These are phyloP conservation scores for Pseudocercospora macadamiae DNA, from an alignment of 2,329 filamentous ascomycete species.

Conservation along the genomic window DNA sequence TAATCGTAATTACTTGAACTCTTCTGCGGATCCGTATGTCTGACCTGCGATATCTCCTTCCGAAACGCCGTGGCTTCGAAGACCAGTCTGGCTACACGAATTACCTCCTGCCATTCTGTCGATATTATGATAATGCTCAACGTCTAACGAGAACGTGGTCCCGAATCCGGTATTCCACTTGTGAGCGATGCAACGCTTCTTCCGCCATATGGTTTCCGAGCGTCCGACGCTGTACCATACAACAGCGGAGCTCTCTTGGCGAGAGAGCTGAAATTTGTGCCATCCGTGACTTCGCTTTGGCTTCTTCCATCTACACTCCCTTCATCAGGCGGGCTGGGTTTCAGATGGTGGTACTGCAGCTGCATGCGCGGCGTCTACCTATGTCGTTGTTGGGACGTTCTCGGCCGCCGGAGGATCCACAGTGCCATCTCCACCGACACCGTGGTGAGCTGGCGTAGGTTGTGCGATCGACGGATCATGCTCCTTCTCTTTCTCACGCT, in stretches of 20 bases:
- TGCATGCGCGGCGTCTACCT: constrained; percentile 6
- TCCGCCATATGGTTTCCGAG: constrained; percentile 6
- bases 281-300: background rate
- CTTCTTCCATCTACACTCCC: background rate
- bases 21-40: background rate
- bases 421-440: background rate
- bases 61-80: no score
- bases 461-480: background rate
- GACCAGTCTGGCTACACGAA: background rate
- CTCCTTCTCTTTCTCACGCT: background rate
- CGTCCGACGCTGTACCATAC: background rate
- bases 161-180: background rate
- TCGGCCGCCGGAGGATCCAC: constrained; percentile 8
- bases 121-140: background rate
- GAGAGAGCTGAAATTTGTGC: constrained; percentile 4
- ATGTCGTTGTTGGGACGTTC: background rate
- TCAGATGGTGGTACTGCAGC: background rate
- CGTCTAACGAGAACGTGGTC: background rate
- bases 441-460: background rate
- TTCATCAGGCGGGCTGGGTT: background rate
- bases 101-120: background rate
- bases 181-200: constrained; percentile 9
- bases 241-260: constrained; percentile 1
- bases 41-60: background rate
- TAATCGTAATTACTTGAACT: background rate